These are phyloP conservation scores for Rhodomyrtus tomentosa DNA, from an alignment of 345 rosid genomes.

Conservation along the genomic window DNA sequence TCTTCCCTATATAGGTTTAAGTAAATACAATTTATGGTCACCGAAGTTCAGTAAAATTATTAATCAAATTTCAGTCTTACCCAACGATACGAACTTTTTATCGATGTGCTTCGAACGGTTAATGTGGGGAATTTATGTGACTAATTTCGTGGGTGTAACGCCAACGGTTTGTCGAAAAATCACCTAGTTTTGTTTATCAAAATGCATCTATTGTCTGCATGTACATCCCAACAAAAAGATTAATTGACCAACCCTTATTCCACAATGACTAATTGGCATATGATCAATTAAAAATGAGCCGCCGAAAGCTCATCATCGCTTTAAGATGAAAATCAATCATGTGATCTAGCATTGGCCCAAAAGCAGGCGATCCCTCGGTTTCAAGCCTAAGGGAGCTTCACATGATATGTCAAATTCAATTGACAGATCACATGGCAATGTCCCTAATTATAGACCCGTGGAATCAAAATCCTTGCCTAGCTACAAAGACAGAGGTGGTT, in stretches of 20 bases:
- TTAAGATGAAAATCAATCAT: not conserved
- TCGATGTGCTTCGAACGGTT: accelerated
- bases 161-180: not conserved
- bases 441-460: not conserved
- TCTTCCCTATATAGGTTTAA: not conserved
- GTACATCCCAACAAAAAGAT: not conserved
- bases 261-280: not conserved
- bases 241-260: not conserved
- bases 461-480: not conserved
- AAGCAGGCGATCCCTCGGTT: not conserved
- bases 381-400: not conserved
- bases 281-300: not conserved
- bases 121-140: not conserved
- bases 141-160: not conserved
- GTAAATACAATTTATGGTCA: not conserved
- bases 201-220: not conserved
- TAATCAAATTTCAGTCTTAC: not conserved
- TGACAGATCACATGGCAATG: not conserved
- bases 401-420: not conserved
- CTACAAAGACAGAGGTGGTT: not conserved
- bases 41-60: not conserved
- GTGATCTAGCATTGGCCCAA: not conserved
- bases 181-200: not conserved
- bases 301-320: not conserved
- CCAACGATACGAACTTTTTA: not conserved